Evolutionary conservation across 371 early-diverging fungal genomes (phyloP), one percentile per base, ranked within the genome.

Genomic region (Mucor mucedo): DNA sequence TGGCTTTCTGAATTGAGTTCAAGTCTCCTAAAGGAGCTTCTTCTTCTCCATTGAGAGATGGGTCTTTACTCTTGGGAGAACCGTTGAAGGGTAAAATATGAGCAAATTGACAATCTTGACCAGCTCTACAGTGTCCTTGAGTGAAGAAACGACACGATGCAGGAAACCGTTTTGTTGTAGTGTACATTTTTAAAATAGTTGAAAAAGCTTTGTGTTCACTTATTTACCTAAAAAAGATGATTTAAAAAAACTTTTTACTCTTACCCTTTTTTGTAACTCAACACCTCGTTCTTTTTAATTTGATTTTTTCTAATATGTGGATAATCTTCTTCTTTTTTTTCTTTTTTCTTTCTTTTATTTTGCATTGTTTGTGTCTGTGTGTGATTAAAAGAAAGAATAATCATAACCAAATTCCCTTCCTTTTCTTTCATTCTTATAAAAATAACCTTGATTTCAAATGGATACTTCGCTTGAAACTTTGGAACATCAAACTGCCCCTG

Each of bases 401-500:
- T n/a, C n/a, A n/a, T n/a, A n/a, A 47, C 7, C 28, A 28, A 30
- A 32, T 50, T 10, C 9, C 9, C 28, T 30, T 21, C 6, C n/a
- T 47, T 21, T 47, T 47, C 21, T n/a, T n/a, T n/a, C n/a, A n/a
- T n/a, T n/a, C n/a, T n/a, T n/a, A n/a, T n/a, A n/a, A n/a, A n/a
- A 28, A 21, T 50, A 38, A 53, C 33, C 14, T 9, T 3, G 16
- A 53, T 35, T 16, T 29, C 14, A 50, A 50, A 59, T 59, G 59
- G 47, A 57, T 16, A 47, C 21, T 35, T 59, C 40, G 39, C 40
- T 59, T 50, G 58, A 58, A 58, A 50, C 50, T 38, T 50, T 59
- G 47, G 77, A 79, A 66, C 76, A 78, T 27, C 81, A 81, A 59
- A 75, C 81, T 32, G 81, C 81, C 54, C 81, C 81, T 55, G 81